These are phyloP conservation scores for Cymbopogon flexuosus DNA, from an alignment of 202 grass and related monocot species.

Conservation along the genomic window DNA sequence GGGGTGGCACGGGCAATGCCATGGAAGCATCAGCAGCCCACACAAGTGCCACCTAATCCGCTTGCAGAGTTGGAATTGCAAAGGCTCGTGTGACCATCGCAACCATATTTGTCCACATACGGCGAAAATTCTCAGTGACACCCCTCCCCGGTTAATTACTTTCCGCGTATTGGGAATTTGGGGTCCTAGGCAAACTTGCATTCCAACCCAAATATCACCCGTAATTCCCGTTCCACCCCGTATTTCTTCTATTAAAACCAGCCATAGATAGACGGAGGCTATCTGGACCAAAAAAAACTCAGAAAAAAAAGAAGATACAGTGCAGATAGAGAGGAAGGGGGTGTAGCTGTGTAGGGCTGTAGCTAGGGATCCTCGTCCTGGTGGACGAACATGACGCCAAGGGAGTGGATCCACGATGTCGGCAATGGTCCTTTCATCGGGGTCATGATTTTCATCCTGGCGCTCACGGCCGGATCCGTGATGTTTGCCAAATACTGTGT, in stretches of 20 bases:
- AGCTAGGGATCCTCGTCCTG: neutral
- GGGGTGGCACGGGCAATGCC: neutral
- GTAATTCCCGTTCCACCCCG: neutral
- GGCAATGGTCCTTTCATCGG: constrained; percentile 19
- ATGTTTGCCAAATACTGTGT: constrained; percentile 37
- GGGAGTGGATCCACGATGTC: neutral
- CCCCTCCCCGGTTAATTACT: neutral
- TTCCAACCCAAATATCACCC: neutral
- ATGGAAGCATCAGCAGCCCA: neutral
- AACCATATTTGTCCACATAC: neutral
- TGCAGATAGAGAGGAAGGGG: too few species aligned
- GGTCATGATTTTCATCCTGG: constrained; percentile 25
- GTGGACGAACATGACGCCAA: neutral
- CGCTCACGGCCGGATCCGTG: constrained; percentile 24
- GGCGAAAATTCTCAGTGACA: neutral
- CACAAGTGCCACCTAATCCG: neutral
- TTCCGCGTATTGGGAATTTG: neutral
- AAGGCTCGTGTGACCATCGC: neutral
- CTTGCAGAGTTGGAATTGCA: neutral
- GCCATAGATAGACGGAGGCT: neutral
- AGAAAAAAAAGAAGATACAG: neutral
- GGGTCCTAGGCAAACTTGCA: neutral
- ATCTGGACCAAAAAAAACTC: neutral
- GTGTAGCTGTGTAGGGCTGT: neutral
- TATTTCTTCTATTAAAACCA: neutral